Conservation (phyloP, 192 early-diverging fungal genomes). For the Dissophora globulifera region DNA sequence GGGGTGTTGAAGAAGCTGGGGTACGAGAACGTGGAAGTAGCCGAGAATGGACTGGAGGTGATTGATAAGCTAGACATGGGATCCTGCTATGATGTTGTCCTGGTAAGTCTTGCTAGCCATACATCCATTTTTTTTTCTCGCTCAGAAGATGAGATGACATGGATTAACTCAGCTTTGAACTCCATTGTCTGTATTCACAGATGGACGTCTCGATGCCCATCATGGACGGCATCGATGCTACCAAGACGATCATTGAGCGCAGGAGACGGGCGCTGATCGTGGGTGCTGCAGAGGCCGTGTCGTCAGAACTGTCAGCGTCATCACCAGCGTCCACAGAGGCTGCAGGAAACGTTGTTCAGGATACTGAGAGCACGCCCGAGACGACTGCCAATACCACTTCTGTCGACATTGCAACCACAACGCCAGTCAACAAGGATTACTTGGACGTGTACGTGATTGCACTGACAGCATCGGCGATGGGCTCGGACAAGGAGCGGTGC, state of each 20-base stretch:
- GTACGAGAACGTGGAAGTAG: conserved; percentile 58
- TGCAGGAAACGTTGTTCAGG: too few relatives aligned
- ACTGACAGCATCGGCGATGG: conserved; percentile 63
- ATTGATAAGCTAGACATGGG: conserved; percentile 56
- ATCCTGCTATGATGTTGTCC: conserved; percentile 57
- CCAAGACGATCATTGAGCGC: conserved; percentile 50
- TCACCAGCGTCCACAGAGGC: too few relatives aligned
- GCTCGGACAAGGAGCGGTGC: conserved; percentile 61
- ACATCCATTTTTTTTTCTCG: neutral
- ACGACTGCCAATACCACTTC: too few relatives aligned
- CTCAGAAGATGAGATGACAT: too few relatives aligned
- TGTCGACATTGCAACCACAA: too few relatives aligned
- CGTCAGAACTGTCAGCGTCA: too few relatives aligned
- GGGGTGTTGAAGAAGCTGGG: conserved; percentile 63
- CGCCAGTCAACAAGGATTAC: conserved; percentile 49
- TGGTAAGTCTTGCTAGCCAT: conserved; percentile 34
- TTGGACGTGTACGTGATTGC: conserved; percentile 64
- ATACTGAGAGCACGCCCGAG: too few relatives aligned
- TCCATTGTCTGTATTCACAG: too few relatives aligned
- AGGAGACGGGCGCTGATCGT: conserved; percentile 18
- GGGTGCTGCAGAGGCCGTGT: too few relatives aligned
- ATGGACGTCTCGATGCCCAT: conserved; percentile 65
- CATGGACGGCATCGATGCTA: conserved; percentile 61
- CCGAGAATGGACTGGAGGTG: conserved; percentile 61
- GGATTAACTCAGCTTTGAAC: too few relatives aligned